Evolutionary conservation across 768 basidiomycete species (phyloP).

Genomic region (Albatrellus ellisii): DNA sequence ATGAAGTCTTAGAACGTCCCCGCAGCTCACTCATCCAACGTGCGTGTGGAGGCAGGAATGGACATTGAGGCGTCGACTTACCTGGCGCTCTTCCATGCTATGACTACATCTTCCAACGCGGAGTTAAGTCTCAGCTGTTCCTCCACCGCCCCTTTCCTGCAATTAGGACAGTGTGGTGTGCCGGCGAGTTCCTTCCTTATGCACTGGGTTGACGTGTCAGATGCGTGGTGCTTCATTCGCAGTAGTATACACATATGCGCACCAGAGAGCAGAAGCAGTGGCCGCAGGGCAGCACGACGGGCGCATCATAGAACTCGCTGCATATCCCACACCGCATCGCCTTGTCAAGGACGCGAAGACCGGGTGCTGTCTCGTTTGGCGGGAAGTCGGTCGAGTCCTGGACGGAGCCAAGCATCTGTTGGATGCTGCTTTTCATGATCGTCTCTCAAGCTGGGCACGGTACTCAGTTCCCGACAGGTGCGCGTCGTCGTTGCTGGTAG

Average conservation of each 20-base stretch:
- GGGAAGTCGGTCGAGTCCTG: constrained; percentile 26
- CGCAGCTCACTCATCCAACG: too few species aligned
- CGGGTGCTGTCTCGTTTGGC: constrained; percentile 10
- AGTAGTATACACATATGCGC: constrained; percentile 3
- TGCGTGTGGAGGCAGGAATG: constrained; percentile 2
- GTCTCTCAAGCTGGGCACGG: too few species aligned
- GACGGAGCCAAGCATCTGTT: constrained; percentile 8
- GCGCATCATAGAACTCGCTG: constrained; percentile 24
- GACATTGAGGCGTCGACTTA: constrained; percentile 11
- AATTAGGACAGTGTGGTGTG: constrained; percentile 25
- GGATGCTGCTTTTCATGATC: constrained; percentile 7
- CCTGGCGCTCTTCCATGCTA: constrained; percentile 25
- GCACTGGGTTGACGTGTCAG: constrained; percentile 19
- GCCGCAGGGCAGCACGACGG: constrained; percentile 27
- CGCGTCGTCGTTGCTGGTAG: too few species aligned
- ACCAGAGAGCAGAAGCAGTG: constrained; percentile 29
- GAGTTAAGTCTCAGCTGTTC: constrained; percentile 23
- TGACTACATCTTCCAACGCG: constrained; percentile 24
- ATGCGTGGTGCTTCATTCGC: too few species aligned
- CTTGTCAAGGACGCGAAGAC: constrained; percentile 22
- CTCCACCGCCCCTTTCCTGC: constrained; percentile 20
- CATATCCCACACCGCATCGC: constrained; percentile 28
- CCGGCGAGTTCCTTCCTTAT: constrained; percentile 22
- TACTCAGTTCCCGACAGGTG: too few species aligned
- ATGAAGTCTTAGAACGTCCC: neutral